These are phyloP conservation scores for Fusarium sp. DNA, from an alignment of 2,329 filamentous ascomycete species.

Conservation along the genomic window DNA sequence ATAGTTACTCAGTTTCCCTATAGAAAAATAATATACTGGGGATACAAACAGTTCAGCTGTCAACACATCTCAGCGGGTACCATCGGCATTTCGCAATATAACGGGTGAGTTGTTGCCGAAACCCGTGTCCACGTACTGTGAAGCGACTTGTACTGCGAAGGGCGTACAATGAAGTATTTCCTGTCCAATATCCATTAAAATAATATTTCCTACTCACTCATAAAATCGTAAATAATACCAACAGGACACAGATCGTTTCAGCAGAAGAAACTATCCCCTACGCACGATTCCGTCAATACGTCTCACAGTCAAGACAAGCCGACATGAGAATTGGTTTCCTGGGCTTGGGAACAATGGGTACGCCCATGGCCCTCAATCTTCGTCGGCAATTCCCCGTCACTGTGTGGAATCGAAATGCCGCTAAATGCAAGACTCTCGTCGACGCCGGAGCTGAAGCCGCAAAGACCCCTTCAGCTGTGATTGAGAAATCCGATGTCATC, in stretches of 20 bases:
- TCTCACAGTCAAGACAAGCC: accelerated
- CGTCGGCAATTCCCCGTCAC: not conserved
- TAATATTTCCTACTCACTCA: accelerated
- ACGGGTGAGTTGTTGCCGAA: not conserved
- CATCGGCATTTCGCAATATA: not conserved
- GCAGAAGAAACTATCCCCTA: accelerated
- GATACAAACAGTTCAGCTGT: not conserved
- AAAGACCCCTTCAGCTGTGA: not conserved
- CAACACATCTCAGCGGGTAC: not conserved
- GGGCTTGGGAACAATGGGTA: not conserved
- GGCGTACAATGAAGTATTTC: not conserved
- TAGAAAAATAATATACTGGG: no score
- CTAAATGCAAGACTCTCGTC: not conserved
- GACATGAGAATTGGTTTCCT: not conserved
- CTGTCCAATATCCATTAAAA: accelerated
- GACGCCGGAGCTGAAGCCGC: not conserved
- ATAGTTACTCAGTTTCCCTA: no score
- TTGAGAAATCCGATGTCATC: not conserved
- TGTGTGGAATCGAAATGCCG: not conserved
- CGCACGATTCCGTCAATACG: not conserved
- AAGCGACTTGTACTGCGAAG: accelerated
- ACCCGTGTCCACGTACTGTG: not conserved
- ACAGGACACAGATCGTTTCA: accelerated
- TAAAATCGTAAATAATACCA: accelerated
- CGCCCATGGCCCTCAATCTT: not conserved